Conservation (phyloP, 179 eudicot genomes). For the Amaranthus tricolor region DNA sequence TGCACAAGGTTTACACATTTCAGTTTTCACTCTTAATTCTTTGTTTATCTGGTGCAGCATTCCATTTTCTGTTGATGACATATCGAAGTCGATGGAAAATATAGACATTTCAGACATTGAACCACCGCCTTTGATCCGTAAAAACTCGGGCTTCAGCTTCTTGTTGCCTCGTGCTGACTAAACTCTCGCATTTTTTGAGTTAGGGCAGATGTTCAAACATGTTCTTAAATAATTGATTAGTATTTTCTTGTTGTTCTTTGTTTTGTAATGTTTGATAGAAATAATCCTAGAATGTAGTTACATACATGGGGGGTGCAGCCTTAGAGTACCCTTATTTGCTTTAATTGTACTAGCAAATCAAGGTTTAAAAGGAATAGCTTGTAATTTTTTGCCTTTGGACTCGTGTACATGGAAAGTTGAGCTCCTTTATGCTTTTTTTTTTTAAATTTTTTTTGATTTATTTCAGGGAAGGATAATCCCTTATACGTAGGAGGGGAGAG, state of each 20-base stretch:
- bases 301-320: no score
- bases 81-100: constrained; percentile 81
- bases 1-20: background rate
- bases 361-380: no score
- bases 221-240: background rate
- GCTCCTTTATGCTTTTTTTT: no score
- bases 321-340: no score
- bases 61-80: constrained; percentile 96
- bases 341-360: no score
- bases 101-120: constrained; percentile 69
- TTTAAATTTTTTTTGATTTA: no score
- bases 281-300: constrained; percentile 10
- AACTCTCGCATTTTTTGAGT: constrained; percentile 5
- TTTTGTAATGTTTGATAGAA: constrained; percentile 17
- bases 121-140: constrained; percentile 65
- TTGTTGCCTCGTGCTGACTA: constrained; percentile 59
- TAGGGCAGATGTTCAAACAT: constrained; percentile 7
- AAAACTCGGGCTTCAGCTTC: constrained; percentile 70
- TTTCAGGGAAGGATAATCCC: no score
- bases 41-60: constrained; percentile 53
- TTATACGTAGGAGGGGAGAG: no score
- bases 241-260: background rate
- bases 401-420: no score
- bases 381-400: no score
- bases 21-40: background rate